A percentile compares a stretch with the other conserved stretches of the same genome.
Conservation (phyloP, 192 early-diverging fungal genomes). For the Umbelopsis vinacea region DNA sequence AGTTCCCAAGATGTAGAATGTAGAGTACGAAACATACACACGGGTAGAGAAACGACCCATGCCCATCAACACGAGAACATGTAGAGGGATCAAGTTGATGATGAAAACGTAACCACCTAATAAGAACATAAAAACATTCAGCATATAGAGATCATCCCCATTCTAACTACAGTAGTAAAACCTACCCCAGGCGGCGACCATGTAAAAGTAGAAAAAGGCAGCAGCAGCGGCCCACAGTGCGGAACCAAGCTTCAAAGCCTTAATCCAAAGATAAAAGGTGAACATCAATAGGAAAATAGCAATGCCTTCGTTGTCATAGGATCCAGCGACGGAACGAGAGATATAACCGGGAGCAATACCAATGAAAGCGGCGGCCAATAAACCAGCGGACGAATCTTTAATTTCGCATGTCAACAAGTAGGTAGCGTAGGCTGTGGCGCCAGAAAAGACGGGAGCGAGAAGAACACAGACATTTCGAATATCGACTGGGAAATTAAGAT, state of each 20-base stretch:
- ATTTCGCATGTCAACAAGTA: constrained; percentile 94
- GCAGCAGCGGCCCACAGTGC: constrained; percentile 85
- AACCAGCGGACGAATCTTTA: constrained; percentile 89
- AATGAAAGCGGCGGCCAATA: constrained; percentile 97
- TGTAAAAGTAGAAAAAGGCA: constrained; percentile 98
- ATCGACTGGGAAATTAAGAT: constrained; percentile 95
- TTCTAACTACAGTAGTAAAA: neutral
- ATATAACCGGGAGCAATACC: constrained; percentile 99
- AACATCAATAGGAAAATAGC: constrained; percentile 98
- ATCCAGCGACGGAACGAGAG: constrained; percentile 99
- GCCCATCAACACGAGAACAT: constrained; percentile 89
- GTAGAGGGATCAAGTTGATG: constrained; percentile 97
- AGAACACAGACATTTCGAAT: constrained; percentile 99
- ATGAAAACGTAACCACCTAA: constrained; percentile 97
- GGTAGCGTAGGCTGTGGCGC: constrained; percentile 93
- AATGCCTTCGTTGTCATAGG: constrained; percentile 99
- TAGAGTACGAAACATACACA: constrained; percentile 96
- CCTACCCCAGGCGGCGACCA: constrained; percentile 98
- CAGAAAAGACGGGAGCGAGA: constrained; percentile 95
- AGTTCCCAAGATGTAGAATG: constrained; percentile 97
- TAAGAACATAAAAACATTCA: too few relatives aligned
- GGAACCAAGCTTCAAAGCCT: constrained; percentile 93
- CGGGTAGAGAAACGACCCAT: constrained; percentile 97
- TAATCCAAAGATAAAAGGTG: constrained; percentile 98
- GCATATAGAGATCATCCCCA: neutral